Evolutionary conservation across 164 flowering plant species (phyloP), one percentile per base, ranked within the genome.

Genomic region (Cinnamomum micranthum): DNA sequence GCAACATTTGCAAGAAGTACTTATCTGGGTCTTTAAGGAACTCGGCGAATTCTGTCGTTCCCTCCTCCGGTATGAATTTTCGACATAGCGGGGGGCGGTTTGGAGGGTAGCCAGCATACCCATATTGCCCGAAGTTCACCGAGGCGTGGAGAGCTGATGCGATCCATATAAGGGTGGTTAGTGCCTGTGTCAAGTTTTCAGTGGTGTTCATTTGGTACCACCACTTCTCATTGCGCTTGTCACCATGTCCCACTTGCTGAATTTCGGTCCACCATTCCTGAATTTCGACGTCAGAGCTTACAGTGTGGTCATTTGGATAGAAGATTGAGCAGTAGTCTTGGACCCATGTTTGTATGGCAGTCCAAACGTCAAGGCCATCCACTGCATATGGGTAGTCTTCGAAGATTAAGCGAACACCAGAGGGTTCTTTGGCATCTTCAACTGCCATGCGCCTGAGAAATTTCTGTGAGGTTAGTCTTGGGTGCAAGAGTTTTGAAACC

Each of bases 231-330:
- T 81, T 55, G 55, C 81, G 47, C 81, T 84, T 85, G 77, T 91
- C 92, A 15, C 85, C 89, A 50, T 91, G 95, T 25, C 95, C 93
- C n/a, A 84, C 79, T 17, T 83, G 75, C 74, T 80, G 77, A 7
- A 88, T 65, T 68, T 89, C 95, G 1, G 78, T 69, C 95, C 95
- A 89, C 92, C 92, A 91, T 64, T 83, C 79, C 72, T 91, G 90
- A 41, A 91, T 71, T 76, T 91, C 92, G 7, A 5, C 19, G 50
- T 91, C 95, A 1, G 75, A 50, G 7, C 6, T 27, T 12, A 89
- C 79, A 23, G 80, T 55, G 2, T 74, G 74, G 27, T 89, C 84
- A 5, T 65, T 72, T 51, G 62, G 70, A 82, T 91, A 89, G 83
- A 80, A 89, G 69, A 87, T 2, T 1, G 78, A 71, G 80, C 93